Evolutionary conservation across 768 basidiomycete species (phyloP), one percentile per base, ranked within the genome.

Genomic region (Suillus discolor): DNA sequence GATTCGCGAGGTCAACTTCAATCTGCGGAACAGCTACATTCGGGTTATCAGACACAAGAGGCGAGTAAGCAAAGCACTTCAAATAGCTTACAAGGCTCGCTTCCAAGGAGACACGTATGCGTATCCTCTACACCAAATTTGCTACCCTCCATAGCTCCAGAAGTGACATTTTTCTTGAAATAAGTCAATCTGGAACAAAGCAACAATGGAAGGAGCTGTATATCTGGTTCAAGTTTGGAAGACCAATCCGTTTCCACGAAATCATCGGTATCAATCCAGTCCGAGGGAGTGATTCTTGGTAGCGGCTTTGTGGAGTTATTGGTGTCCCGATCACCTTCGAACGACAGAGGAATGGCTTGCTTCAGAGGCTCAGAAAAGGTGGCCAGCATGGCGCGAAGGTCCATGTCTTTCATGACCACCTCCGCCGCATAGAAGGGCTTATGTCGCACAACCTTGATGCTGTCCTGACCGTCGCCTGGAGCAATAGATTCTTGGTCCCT

Each of bases 381-480:
- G 2, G 93, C 93, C n/a, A 90, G 78, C 67, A 97, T 77, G 3
- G 90, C 87, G 61, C 92, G 90, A 61, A 96, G 79, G 65, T 94
- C 90, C 39, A 96, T 75, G 3, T 88, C 85, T 72, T 88, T 89
- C 73, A 95, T 78, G 34, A 92, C 85, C 9, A 97, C 86, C 75
- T 97, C 94, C 44, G 92, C 92, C 3, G 91, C 91, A 72, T 94
- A 93, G 77, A 97, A 93, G 4, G 91, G 86, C 74, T 96, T 97
- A 74, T 90, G 89, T 11, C 86, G 84, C 7, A 88, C 78, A 5
- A 84, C 81, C 72, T 89, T 89, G 23, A 81, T 82, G n/a, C 84
- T 83, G 28, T 86, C 79, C 8, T 88, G 82, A 57, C 83, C 77
- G 62, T 81, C 79, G n/a, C 88, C 87, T 9, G 82, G 79, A 1